Conservation (phyloP, 192 early-diverging fungal species). For the Backusella liffmaniae region DNA sequence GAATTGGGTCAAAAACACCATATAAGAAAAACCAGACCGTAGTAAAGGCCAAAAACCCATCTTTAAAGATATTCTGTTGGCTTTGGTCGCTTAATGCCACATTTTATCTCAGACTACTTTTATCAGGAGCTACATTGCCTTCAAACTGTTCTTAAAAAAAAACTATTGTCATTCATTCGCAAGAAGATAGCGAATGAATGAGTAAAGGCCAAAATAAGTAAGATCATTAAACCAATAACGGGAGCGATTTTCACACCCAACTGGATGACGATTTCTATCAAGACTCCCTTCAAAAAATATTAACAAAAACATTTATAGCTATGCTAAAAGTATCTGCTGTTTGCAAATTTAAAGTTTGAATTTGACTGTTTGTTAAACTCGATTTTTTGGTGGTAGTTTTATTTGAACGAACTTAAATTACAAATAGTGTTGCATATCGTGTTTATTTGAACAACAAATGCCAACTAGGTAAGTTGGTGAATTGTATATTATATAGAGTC, state of each 20-base stretch:
- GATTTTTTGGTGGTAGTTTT: too few relatives aligned
- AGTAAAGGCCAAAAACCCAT: not conserved
- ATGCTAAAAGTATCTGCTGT: too few relatives aligned
- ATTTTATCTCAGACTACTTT: not conserved
- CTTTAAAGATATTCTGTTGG: not conserved
- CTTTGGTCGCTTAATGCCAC: not conserved
- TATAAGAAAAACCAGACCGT: conserved; percentile 2
- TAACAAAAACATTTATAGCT: not conserved
- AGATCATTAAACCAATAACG: not conserved
- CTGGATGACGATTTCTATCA: conserved; percentile 1
- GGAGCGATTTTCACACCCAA: not conserved
- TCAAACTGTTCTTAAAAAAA: not conserved
- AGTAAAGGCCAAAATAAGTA: conserved; percentile 1
- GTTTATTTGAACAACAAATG: too few relatives aligned
- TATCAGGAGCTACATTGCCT: not conserved
- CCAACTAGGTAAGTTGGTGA: too few relatives aligned
- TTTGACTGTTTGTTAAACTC: too few relatives aligned
- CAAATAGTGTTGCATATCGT: too few relatives aligned
- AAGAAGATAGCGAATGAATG: conserved; percentile 9
- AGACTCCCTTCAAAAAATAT: not conserved
- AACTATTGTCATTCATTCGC: not conserved
- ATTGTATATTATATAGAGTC: too few relatives aligned
- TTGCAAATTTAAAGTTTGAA: too few relatives aligned
- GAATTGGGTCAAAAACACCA: conserved; percentile 4
- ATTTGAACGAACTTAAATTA: too few relatives aligned